phyloP scores from a whole-genome alignment of 2,329 filamentous ascomycete genomes.

The Knufia fluminis region DNA sequence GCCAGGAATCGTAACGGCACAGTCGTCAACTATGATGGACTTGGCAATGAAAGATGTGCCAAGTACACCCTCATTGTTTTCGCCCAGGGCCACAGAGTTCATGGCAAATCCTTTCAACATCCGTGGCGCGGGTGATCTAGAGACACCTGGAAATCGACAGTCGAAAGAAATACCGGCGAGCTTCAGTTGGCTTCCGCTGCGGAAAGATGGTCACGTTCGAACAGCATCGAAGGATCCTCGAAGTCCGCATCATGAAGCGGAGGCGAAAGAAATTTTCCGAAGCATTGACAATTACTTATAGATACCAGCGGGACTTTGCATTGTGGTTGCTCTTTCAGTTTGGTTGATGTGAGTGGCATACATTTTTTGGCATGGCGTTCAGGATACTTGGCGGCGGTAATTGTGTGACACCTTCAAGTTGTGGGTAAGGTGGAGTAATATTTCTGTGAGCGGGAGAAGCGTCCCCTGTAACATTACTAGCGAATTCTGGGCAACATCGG shows the following conservation, averaged over 20 bases:
- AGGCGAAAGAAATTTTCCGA: slow-evolving; percentile 20
- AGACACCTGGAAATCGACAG: slow-evolving; percentile 10
- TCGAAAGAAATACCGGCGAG: slow-evolving; percentile 1
- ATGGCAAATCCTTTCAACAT: slow-evolving; percentile 31
- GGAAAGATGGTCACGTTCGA: slow-evolving; percentile 2
- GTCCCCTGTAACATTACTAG: not conserved
- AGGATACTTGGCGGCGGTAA: not conserved
- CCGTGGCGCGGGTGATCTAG: slow-evolving; percentile 28
- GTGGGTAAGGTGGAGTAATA: not conserved
- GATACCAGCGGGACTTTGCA: not conserved
- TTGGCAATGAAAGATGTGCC: slow-evolving; percentile 32
- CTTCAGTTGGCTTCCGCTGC: slow-evolving; percentile 5
- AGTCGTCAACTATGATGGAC: slow-evolving; percentile 29
- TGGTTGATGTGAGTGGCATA: not conserved
- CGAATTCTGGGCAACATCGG: not conserved
- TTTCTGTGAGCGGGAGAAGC: not conserved
- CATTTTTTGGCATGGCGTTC: slow-evolving; percentile 6
- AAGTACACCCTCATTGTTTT: slow-evolving; percentile 33
- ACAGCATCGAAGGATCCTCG: slow-evolving; percentile 17
- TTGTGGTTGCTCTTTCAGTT: not conserved
- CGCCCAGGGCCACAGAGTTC: slow-evolving; percentile 37
- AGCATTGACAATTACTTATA: slow-evolving; percentile 23
- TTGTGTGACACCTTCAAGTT: not conserved
- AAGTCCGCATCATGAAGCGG: slow-evolving; percentile 23
- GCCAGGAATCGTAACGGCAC: slow-evolving; percentile 8